phyloP scores from a whole-genome alignment of 2,329 filamentous ascomycete species.

The Chrysosporium keratinophilum region DNA sequence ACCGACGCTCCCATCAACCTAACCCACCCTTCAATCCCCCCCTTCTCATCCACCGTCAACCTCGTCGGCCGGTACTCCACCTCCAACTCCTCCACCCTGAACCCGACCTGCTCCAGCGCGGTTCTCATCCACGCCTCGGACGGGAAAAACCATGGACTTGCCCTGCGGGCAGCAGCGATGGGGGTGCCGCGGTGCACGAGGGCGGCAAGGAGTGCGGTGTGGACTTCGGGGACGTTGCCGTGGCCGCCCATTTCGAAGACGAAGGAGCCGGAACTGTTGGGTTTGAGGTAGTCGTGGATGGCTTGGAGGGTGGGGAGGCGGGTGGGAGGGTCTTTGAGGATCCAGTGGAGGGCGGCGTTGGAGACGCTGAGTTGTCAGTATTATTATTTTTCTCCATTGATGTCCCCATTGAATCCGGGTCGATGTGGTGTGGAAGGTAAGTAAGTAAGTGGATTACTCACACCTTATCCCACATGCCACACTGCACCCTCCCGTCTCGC shows the following conservation, averaged over 20 bases:
- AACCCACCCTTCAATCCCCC: slow-evolving; percentile 57
- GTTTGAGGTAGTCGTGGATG: slow-evolving; percentile 43
- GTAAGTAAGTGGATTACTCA: slow-evolving; percentile 24
- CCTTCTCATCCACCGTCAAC: slow-evolving; percentile 32
- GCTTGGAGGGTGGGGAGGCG: slow-evolving; percentile 45
- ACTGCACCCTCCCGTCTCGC: slow-evolving; percentile 18
- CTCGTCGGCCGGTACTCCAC: slow-evolving; percentile 55
- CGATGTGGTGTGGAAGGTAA: background rate
- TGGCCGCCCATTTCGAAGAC: slow-evolving; percentile 63
- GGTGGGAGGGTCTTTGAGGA: slow-evolving; percentile 42
- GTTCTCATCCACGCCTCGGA: slow-evolving; percentile 49
- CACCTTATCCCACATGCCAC: slow-evolving; percentile 41
- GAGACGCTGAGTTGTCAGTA: slow-evolving; percentile 37
- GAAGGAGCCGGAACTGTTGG: slow-evolving; percentile 49
- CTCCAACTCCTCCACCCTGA: slow-evolving; percentile 46
- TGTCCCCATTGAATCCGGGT: too few relatives aligned
- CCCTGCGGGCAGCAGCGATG: slow-evolving; percentile 39
- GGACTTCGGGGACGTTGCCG: slow-evolving; percentile 57
- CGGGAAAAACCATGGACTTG: slow-evolving; percentile 62
- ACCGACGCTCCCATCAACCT: slow-evolving; percentile 52
- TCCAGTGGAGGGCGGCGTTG: slow-evolving; percentile 59
- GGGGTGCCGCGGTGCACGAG: slow-evolving; percentile 44
- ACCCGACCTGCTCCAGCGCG: slow-evolving; percentile 32
- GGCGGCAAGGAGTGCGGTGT: slow-evolving; percentile 46
- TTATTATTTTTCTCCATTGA: background rate